Base-by-base conservation (phyloP, 2,329 filamentous ascomycete genomes). In the Nemania abortiva region DNA sequence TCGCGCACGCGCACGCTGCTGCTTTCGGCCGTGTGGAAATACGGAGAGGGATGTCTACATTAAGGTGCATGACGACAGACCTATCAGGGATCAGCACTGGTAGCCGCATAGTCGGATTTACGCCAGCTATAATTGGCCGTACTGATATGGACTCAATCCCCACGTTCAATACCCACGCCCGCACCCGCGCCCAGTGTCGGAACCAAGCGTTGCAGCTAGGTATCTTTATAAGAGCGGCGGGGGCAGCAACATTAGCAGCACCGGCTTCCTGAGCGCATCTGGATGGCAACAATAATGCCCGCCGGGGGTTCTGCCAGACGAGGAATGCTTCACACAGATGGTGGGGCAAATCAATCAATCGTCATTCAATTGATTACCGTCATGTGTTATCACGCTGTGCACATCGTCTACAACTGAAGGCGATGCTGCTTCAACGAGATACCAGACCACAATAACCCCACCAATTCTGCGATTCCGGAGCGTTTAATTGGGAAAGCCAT, bases 51-150 rank as follows among this genome's bases (percentile, higher is more conserved):
- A 52, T 20, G 49, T 66, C 64, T 72, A 66, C 63, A 70, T 71
- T 72, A 74, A 72, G 74, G 27, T 73, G 74, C 71, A 75, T 73
- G 72, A 73, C 69, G 63, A 45, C 54, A 60, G 64, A 63, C 75
- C 75, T 78, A 76, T 76, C 73, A 77, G 67, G 72, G 65, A 65
- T 63, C 59, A 60, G 69, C 72, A 69, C 69, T 66, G 66, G 72
- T 76, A 79, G 77, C 77, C 77, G 75, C 77, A 78, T 74, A 71
- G 70, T 73, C 70, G 65, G 70, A 65, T 71, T 74, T 74, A 65
- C 65, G 69, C 63, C 68, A 57, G 27, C 56, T 69, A 56, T 59
- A 58, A 78, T 79, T 78, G 77, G 77, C 59, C 73, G 70, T 69
- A 65, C 70, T 75, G 72, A 72, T 76, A 75, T 74, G 73, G 63